phyloP scores from a whole-genome alignment of 495 filamentous ascomycete genomes.

The Penicillium lagena region DNA sequence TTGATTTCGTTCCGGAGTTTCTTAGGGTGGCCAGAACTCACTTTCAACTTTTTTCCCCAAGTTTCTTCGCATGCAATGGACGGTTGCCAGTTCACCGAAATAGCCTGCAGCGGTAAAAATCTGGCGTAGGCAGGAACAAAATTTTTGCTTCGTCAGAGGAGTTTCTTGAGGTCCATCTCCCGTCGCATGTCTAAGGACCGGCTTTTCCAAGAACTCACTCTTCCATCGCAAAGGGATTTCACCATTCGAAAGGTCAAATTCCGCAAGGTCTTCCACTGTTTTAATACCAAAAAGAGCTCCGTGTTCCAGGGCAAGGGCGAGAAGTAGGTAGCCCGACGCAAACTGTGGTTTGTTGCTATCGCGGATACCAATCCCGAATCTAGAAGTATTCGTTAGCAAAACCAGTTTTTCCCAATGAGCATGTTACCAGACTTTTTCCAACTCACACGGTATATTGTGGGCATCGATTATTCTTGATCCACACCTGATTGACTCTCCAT shows the following conservation, averaged over 20 bases:
- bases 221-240: slow-evolving; percentile 9
- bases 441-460: slow-evolving; percentile 11
- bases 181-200: slow-evolving; percentile 15
- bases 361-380: slow-evolving; percentile 16
- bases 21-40: not conserved
- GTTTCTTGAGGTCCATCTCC: slow-evolving; percentile 13
- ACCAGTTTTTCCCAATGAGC: not conserved
- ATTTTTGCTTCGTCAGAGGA: slow-evolving; percentile 4
- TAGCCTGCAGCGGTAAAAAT: slow-evolving; percentile 9
- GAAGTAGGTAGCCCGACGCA: slow-evolving; percentile 8
- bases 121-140: slow-evolving; percentile 7
- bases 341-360: slow-evolving; percentile 13
- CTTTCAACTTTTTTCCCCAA: slow-evolving; percentile 11
- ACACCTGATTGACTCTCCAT: slow-evolving; percentile 10
- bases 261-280: slow-evolving; percentile 8
- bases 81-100: not conserved
- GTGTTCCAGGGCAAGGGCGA: slow-evolving; percentile 8
- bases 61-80: slow-evolving; percentile 9
- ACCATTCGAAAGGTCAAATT: slow-evolving; percentile 7
- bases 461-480: slow-evolving; percentile 9
- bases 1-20: too few species aligned
- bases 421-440: not conserved
- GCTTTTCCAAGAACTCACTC: slow-evolving; percentile 10
- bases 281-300: slow-evolving; percentile 13
- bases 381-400: not conserved